These are phyloP conservation scores for Symbiotaphrina buchneri DNA, from an alignment of 495 filamentous ascomycete species.

Conservation along the genomic window DNA sequence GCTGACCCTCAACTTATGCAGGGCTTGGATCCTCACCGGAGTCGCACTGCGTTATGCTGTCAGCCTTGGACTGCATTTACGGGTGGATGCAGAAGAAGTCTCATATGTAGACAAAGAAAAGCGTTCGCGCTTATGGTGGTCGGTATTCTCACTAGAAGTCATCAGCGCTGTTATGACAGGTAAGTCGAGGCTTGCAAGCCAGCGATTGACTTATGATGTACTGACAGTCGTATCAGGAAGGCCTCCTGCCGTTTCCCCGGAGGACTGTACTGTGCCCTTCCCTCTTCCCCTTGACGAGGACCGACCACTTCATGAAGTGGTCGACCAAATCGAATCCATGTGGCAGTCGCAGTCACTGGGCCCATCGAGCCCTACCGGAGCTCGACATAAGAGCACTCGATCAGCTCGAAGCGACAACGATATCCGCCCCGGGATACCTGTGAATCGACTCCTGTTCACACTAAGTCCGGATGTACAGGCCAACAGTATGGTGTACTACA, in stretches of 20 bases:
- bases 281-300: slow-evolving; percentile 33
- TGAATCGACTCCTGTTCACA: too few relatives aligned
- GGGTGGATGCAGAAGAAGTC: slow-evolving; percentile 24
- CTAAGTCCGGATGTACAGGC: too few relatives aligned
- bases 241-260: slow-evolving; percentile 29
- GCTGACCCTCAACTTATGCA: too few relatives aligned
- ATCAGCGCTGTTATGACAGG: slow-evolving; percentile 34
- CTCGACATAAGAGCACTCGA: too few relatives aligned
- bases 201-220: too few relatives aligned
- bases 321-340: too few relatives aligned
- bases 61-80: slow-evolving; percentile 36
- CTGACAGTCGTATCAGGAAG: slow-evolving; percentile 35
- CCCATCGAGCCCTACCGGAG: too few relatives aligned
- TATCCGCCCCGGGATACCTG: too few relatives aligned
- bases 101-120: slow-evolving; percentile 28
- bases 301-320: too few relatives aligned
- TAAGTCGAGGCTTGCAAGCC: too few relatives aligned
- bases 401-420: too few relatives aligned
- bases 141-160: slow-evolving; percentile 32
- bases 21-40: slow-evolving; percentile 37
- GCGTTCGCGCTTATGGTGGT: slow-evolving; percentile 36
- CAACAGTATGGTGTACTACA: slow-evolving; percentile 22
- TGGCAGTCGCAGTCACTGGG: too few relatives aligned
- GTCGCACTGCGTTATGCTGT: slow-evolving; percentile 31
- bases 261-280: slow-evolving; percentile 28